Evolutionary conservation across 176 grass and related monocot genomes (phyloP), one percentile per base, ranked within the genome.

Genomic region (Paspalum notatum): DNA sequence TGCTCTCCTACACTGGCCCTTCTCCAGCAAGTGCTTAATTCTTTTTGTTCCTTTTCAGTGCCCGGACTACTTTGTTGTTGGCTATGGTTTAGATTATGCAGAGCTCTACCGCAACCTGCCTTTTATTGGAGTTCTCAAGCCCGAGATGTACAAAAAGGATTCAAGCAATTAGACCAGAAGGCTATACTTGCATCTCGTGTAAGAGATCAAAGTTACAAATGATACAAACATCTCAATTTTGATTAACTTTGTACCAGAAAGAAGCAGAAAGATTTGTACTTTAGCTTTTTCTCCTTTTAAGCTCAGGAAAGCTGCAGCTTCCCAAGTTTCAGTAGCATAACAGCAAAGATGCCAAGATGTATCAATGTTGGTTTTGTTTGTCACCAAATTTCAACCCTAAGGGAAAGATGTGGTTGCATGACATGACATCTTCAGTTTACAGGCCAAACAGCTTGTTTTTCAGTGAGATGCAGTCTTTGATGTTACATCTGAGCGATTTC

Each of bases 71-170:
- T 95, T 98, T 83, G 92, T 98, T 52, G 95, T 98, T 55, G 92
- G 96, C 45, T 98, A 98, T 65, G 96, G 96, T 85, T 86, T 95
- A 88, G 96, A 95, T 93, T 93, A 89, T 64, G 90, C 78, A 1
- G 96, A 98, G 76, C 84, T 95, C 41, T 98, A 98, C 65, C 89
- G 95, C 37, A 97, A 94, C 73, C 75, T 98, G 75, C 96, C 96
- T 43, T 95, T 84, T 76, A 27, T 98, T 38, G 92, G 95, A 57
- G 90, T 95, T 76, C 89, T 97, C 15, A 94, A 97, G 76, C 83
- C 87, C 9, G 84, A 94, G 76, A 89, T 87, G 47, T 97, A 94
- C 83, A 80, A 74, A 61, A 91, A 92, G 62, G 40, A 90, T 55
- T 26, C 39, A 74, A 71, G 72, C 78, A 82, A 85, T 68, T 88